phyloP scores from a whole-genome alignment of 2,329 filamentous ascomycete species.

The Plectosphaerella sp. region DNA sequence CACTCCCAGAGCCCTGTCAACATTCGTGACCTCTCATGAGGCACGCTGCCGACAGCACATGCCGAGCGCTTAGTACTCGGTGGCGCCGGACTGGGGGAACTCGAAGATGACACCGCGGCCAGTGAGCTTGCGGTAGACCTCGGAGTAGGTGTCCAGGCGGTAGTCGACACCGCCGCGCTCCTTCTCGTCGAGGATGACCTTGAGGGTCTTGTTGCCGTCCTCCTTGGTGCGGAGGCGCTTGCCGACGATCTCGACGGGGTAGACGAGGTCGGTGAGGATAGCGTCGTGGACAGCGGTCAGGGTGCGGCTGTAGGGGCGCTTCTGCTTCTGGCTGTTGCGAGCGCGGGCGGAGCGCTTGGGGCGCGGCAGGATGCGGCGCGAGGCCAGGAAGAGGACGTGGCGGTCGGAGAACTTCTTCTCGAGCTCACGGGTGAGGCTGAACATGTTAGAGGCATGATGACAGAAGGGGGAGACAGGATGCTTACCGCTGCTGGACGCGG shows the following conservation, averaged over 20 bases:
- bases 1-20: conserved; percentile 10
- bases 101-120: conserved; percentile 96
- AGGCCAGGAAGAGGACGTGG: conserved; percentile 98
- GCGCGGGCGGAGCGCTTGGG: conserved; percentile 97
- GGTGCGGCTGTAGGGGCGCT: conserved; percentile 96
- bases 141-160: conserved; percentile 98
- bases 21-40: conserved; percentile 8
- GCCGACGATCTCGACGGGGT: conserved; percentile 99
- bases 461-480: conserved; percentile 14
- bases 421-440: conserved; percentile 98
- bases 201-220: conserved; percentile 96
- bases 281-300: conserved; percentile 98
- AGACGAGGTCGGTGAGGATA: conserved; percentile 97
- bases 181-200: conserved; percentile 99
- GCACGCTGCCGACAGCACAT: not conserved
- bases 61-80: conserved; percentile 70
- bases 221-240: conserved; percentile 99
- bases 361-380: conserved; percentile 96
- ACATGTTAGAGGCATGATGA: conserved; percentile 12
- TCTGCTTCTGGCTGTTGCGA: conserved; percentile 95
- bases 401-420: conserved; percentile 99
- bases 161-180: conserved; percentile 99
- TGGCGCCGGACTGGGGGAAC: conserved; percentile 81
- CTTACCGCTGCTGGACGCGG: conserved; percentile 99
- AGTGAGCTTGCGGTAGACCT: conserved; percentile 98